Conservation (phyloP, 2,329 filamentous ascomycete genomes). For the Exophiala lecanii-corni region DNA sequence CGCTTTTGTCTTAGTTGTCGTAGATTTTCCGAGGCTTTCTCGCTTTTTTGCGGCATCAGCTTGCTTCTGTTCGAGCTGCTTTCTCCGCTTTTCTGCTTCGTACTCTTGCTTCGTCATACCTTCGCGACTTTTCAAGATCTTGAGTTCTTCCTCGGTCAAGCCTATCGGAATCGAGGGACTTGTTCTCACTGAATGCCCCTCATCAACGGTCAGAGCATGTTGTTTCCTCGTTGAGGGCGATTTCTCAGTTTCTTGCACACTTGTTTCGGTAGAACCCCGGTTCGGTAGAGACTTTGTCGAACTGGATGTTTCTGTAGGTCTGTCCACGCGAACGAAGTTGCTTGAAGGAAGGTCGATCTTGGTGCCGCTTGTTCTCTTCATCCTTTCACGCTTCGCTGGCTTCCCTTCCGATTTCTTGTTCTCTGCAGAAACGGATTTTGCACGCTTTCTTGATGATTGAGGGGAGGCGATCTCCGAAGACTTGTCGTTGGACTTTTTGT, state of each 20-base stretch:
- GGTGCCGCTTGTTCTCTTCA: background rate
- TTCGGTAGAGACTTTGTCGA: slow-evolving; percentile 8
- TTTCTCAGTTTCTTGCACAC: background rate
- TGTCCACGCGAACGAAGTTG: background rate
- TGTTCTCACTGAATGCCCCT: slow-evolving; percentile 5
- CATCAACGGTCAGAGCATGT: slow-evolving; percentile 2
- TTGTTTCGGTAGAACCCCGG: slow-evolving; percentile 6
- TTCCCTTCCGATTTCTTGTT: no score
- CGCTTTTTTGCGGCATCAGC: slow-evolving; percentile 4
- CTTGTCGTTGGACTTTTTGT: no score
- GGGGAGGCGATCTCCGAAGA: no score
- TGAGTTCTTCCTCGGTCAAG: slow-evolving; percentile 22
- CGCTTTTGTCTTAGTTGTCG: slow-evolving; percentile 5
- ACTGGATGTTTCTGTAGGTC: background rate
- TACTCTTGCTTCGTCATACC: slow-evolving; percentile 20
- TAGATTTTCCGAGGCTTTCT: slow-evolving; percentile 2
- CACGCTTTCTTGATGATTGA: no score
- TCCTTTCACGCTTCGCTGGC: background rate
- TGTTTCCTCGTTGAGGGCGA: background rate
- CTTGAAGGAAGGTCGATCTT: background rate
- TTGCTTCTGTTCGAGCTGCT: slow-evolving; percentile 14
- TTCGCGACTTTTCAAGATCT: slow-evolving; percentile 17
- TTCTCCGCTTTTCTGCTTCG: slow-evolving; percentile 16
- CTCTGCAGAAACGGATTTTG: no score
- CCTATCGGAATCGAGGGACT: slow-evolving; percentile 12